Percentiles rank a stretch among this genome's conserved stretches.
Evolutionary conservation across 2,329 filamentous ascomycete species (phyloP).

Genomic region (Thielaviopsis ethacetica): DNA sequence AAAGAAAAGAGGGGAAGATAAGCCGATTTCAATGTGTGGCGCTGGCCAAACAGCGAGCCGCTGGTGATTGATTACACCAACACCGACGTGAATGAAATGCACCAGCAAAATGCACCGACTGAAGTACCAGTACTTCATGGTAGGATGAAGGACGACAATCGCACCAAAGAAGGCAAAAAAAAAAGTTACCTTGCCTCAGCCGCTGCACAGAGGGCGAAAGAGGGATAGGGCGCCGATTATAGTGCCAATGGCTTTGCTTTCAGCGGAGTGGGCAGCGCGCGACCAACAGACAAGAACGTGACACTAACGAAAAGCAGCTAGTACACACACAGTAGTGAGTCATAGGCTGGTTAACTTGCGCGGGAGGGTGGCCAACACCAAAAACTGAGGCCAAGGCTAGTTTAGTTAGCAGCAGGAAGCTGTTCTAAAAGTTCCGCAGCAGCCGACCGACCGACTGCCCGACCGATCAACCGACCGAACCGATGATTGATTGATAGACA

Average conservation of each 20-base stretch:
- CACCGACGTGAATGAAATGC: background rate
- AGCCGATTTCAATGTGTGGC: background rate
- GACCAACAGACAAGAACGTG: background rate
- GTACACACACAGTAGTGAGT: background rate
- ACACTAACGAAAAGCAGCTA: background rate
- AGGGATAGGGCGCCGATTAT: background rate
- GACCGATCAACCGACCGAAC: background rate
- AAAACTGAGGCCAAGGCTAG: background rate
- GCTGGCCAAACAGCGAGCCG: background rate
- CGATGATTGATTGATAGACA: background rate
- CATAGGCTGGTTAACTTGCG: background rate
- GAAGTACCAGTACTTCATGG: background rate
- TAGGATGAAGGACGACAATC: no score
- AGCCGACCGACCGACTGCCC: background rate
- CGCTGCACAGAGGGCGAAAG: background rate
- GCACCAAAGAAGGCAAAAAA: no score
- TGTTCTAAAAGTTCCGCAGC: background rate
- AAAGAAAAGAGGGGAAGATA: background rate
- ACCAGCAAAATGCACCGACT: background rate
- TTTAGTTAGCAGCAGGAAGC: background rate
- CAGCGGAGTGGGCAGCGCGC: no score
- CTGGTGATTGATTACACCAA: background rate
- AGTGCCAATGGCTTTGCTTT: background rate
- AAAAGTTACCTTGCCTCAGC: background rate
- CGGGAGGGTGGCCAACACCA: background rate